These are phyloP conservation scores for Pinus albicaulis DNA, from an alignment of 75 land plant species.

Conservation along the genomic window DNA sequence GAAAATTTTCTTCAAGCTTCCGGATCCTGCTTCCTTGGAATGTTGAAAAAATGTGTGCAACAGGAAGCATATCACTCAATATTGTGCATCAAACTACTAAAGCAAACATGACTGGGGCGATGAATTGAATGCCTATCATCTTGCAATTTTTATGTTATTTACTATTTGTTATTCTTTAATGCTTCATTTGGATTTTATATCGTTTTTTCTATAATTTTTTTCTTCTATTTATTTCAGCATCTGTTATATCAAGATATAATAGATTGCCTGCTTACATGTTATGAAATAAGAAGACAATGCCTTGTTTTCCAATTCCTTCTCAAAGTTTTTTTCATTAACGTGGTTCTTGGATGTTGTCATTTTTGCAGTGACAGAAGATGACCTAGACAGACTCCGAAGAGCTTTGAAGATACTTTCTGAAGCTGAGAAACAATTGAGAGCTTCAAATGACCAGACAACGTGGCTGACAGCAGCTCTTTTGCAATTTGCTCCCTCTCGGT, in stretches of 20 bases:
- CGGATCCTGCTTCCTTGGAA: too few relatives aligned
- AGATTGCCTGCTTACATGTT: not conserved
- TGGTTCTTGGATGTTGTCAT: not conserved
- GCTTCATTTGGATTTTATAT: not conserved
- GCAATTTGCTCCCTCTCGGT: conserved; percentile 28
- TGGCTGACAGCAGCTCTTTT: conserved; percentile 46
- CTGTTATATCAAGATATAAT: not conserved
- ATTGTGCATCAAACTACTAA: not conserved
- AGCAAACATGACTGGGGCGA: not conserved
- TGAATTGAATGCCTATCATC: not conserved
- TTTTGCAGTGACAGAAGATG: conserved; percentile 29
- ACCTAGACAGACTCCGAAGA: conserved; percentile 26
- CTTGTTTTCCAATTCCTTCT: not conserved
- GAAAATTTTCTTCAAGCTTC: too few relatives aligned
- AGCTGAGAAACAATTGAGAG: conserved; percentile 41
- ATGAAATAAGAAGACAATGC: not conserved
- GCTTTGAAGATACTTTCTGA: conserved; percentile 38
- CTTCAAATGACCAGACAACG: conserved; percentile 30
- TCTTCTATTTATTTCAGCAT: not conserved
- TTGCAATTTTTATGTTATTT: not conserved
- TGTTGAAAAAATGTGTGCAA: too few relatives aligned
- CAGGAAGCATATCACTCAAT: not conserved
- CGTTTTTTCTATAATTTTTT: not conserved
- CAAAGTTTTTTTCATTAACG: not conserved
- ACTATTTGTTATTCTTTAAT: not conserved